Base-by-base conservation (phyloP, 1,284 basidiomycete species). In the Sanghuangporus baumii region DNA sequence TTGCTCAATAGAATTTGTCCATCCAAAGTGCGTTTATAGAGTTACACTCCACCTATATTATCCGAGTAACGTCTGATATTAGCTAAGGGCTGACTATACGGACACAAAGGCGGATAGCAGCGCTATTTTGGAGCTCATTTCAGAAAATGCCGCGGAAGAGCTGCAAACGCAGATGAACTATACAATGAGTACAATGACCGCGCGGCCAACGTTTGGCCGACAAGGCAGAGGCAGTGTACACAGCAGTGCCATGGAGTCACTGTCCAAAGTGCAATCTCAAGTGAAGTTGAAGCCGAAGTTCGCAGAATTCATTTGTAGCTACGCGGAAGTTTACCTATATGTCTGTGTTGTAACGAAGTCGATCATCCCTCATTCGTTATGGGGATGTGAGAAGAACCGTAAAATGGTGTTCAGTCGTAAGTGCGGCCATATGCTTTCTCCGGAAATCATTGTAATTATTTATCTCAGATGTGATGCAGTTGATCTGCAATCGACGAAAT, bases 341-440 rank as follows among this genome's bases (percentile, higher is more conserved):
- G 87, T 74, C 81, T 85, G 4, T 75, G 78, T 84, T 0, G 79
- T 91, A 23, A 85, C 93, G 0, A 84, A 85, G 46, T 71, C 78
- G 1, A 81, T 97, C 2, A 84, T 98, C 47, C 91, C 95, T 0
- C 78, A 81, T 16, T 79, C 80, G 4, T 81, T 97, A 57, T 92
- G 94, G 85, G 96, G 96, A 2, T 88, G 85, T 18, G 72, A 79
- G 23, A 74, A 74, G 55, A 99, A 98, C 71, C 81, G 87, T 54
- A 78, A 82, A 55, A 67, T 85, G 2, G 72, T 95, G 6, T 74
- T 87, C 60, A 70, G 74, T 40, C 76, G 94, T 96, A 66, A 64
- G 87, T 74, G 0, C 18, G 16, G 54, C 40, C 26, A n/a, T 50
- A 47, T 46, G 38, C n/a, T 16, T 46, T 43, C 47, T 26, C 36